A percentile compares a stretch with the other conserved stretches of the same genome.
phyloP scores from a whole-genome alignment of 768 basidiomycete genomes.

The Tricholomella constricta region DNA sequence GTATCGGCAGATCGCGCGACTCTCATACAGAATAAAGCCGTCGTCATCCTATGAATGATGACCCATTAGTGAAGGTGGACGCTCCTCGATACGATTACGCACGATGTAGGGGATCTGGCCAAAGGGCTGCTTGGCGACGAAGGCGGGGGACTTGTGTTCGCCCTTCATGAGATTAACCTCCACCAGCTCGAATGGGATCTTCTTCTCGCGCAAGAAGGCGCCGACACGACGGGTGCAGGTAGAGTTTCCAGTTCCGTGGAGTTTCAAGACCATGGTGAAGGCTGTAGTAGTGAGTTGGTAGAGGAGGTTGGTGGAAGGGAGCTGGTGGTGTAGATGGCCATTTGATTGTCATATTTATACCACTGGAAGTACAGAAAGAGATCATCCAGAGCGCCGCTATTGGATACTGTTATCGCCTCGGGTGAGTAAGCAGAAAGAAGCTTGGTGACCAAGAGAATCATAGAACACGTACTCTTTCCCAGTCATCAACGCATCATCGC shows the following conservation, averaged over 20 bases:
- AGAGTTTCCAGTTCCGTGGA: constrained; percentile 39
- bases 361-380: background rate
- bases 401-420: background rate
- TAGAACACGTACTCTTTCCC: constrained; percentile 2
- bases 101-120: constrained; percentile 63
- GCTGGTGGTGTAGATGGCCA: background rate
- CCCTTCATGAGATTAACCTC: constrained; percentile 42
- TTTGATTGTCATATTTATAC: constrained; percentile 3
- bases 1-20: constrained; percentile 63
- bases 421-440: constrained; percentile 1
- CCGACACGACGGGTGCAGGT: constrained; percentile 56
- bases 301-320: background rate
- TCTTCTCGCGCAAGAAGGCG: constrained; percentile 53
- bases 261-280: constrained; percentile 42
- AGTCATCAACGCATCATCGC: background rate
- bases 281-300: background rate
- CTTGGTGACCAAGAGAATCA: background rate
- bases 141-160: constrained; percentile 50
- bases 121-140: constrained; percentile 58
- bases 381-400: background rate
- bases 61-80: background rate
- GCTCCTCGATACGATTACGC: constrained; percentile 5
- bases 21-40: constrained; percentile 63
- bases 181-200: constrained; percentile 55
- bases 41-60: constrained; percentile 42